Conservation (phyloP, 2,329 filamentous ascomycete species). For the Madurella fahalii region DNA sequence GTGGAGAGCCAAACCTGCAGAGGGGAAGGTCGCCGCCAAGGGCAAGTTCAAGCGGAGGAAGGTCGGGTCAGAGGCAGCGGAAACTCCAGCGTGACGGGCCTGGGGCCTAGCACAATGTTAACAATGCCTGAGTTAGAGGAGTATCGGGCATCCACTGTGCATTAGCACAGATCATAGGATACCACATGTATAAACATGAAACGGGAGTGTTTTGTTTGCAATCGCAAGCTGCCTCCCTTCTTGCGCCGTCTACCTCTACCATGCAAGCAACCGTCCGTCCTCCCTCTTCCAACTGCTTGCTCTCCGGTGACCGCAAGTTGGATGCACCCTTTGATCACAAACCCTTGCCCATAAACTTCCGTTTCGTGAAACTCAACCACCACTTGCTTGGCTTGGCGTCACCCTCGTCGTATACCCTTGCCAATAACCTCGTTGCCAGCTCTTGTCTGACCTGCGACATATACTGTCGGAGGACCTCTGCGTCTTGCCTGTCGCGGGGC, state of each 20-base stretch:
- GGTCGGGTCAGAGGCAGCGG: constrained; percentile 14
- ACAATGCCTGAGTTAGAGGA: not conserved
- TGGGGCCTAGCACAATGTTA: not conserved
- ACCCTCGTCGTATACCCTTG: constrained; percentile 78
- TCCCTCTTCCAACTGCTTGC: too few species aligned
- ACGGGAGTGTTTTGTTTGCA: too few species aligned
- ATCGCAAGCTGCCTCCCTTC: too few species aligned
- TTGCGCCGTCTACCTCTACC: too few species aligned
- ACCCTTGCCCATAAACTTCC: constrained; percentile 98
- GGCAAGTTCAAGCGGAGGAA: constrained; percentile 68
- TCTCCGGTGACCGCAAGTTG: not conserved
- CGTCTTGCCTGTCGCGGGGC: constrained; percentile 80
- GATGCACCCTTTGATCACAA: constrained; percentile 46
- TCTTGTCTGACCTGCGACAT: constrained; percentile 92
- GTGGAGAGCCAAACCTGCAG: constrained; percentile 72
- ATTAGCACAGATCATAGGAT: not conserved
- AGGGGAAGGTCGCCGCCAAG: constrained; percentile 75
- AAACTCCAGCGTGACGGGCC: constrained; percentile 6
- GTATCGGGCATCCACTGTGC: not conserved
- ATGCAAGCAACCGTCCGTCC: too few species aligned
- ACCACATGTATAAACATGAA: not conserved
- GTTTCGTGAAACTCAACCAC: constrained; percentile 98
- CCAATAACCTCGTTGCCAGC: constrained; percentile 75
- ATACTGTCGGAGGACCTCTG: constrained; percentile 84
- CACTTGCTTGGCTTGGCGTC: constrained; percentile 74